Evolutionary conservation across 495 filamentous ascomycete species (phyloP).

Genomic region (Neurospora sp.): DNA sequence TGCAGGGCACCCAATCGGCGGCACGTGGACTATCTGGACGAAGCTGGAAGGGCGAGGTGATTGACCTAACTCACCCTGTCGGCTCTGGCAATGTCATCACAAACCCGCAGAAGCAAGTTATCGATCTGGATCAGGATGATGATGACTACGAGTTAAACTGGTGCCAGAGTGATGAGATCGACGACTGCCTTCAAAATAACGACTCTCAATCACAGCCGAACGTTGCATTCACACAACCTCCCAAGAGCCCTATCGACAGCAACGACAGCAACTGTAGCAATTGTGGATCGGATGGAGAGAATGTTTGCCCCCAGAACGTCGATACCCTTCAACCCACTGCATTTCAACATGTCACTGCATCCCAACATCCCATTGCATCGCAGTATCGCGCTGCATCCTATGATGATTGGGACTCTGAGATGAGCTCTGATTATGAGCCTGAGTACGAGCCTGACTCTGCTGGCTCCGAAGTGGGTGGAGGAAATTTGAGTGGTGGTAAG

Average conservation of each 20-base stretch:
- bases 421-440: slow-evolving; percentile 5
- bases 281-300: not conserved
- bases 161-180: slow-evolving; percentile 8
- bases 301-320: not conserved
- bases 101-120: not conserved
- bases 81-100: not conserved
- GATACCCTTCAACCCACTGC: not conserved
- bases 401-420: not conserved
- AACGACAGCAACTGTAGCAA: not conserved
- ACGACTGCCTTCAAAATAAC: slow-evolving; percentile 21
- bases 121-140: not conserved
- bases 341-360: not conserved
- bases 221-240: not conserved
- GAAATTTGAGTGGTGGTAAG: not conserved
- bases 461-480: slow-evolving; percentile 15
- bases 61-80: not conserved
- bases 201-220: not conserved
- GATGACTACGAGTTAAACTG: not conserved
- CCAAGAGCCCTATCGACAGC: not conserved
- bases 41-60: not conserved
- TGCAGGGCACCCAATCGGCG: not conserved
- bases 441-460: slow-evolving; percentile 15
- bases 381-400: not conserved
- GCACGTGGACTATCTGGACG: not conserved
- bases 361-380: not conserved